Evolutionary conservation across 2,329 filamentous ascomycete genomes (phyloP).

Genomic region (Microdochium trichocladiopsis): DNA sequence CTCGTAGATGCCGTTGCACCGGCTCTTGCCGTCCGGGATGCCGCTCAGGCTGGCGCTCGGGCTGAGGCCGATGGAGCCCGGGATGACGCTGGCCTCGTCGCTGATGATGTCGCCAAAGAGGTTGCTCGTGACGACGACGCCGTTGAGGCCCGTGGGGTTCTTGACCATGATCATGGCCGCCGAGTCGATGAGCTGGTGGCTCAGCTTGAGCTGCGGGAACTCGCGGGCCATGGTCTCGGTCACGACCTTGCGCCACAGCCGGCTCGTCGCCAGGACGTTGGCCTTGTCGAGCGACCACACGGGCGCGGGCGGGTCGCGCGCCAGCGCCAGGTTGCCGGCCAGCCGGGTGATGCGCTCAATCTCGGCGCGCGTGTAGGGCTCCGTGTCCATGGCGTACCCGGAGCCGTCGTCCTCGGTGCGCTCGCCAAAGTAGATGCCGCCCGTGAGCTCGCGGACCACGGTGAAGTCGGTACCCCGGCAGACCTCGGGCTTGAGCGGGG

Average conservation of each 20-base stretch:
- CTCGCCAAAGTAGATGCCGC: constrained; percentile 93
- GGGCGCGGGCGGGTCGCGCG: constrained; percentile 65
- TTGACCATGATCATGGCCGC: constrained; percentile 98
- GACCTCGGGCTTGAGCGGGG: constrained; percentile 78
- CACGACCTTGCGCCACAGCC: constrained; percentile 84
- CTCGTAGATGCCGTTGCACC: constrained; percentile 93
- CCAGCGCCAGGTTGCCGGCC: constrained; percentile 73
- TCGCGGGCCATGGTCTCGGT: constrained; percentile 79
- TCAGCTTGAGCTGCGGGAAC: constrained; percentile 78
- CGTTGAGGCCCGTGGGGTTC: constrained; percentile 82
- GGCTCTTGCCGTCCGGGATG: constrained; percentile 76
- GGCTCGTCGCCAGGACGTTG: constrained; percentile 85
- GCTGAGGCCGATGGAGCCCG: constrained; percentile 79
- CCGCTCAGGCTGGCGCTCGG: constrained; percentile 83
- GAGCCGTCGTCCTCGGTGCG: constrained; percentile 72
- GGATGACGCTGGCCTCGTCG: constrained; percentile 92
- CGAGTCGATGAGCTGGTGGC: constrained; percentile 89
- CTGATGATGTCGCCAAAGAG: constrained; percentile 94
- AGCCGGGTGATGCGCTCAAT: constrained; percentile 83
- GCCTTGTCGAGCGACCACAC: constrained; percentile 93
- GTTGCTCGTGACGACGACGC: constrained; percentile 88
- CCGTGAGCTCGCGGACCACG: constrained; percentile 86
- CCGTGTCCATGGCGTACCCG: constrained; percentile 72
- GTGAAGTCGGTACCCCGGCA: constrained; percentile 87
- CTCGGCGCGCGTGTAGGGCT: constrained; percentile 78